A percentile compares a stretch with the other conserved stretches of the same genome.
phyloP scores from a whole-genome alignment of 2,329 filamentous ascomycete species.

The Sporothrix curviconia region DNA sequence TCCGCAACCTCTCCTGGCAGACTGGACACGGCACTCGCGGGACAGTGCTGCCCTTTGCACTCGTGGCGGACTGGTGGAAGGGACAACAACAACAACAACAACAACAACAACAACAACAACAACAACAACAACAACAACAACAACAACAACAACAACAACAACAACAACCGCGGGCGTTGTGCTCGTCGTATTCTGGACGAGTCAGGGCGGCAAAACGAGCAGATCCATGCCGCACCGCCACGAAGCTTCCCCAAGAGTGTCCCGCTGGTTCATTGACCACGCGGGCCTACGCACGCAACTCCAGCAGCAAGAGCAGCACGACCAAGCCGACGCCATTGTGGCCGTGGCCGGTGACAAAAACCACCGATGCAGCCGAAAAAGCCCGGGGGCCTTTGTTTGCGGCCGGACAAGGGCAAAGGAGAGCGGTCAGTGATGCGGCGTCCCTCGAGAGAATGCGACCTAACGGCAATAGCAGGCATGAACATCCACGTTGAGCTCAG shows the following conservation, averaged over 20 bases:
- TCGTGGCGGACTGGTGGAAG: slow-evolving; percentile 8
- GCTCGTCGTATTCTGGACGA: no score
- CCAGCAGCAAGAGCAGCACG: neutral
- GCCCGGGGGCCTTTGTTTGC: no score
- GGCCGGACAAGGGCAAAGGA: neutral
- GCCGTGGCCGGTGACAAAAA: slow-evolving; percentile 3
- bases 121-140: neutral
- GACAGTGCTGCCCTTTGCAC: slow-evolving; percentile 11
- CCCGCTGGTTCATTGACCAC: neutral
- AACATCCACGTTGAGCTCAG: no score
- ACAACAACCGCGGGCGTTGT: no score
- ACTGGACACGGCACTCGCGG: slow-evolving; percentile 3
- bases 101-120: neutral
- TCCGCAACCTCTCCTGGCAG: slow-evolving; percentile 11
- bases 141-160: slow-evolving; percentile 10
- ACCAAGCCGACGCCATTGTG: neutral
- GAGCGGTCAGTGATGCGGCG: neutral
- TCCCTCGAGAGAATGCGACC: no score
- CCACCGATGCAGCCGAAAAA: neutral
- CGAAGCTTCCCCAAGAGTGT: no score
- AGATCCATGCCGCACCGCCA: no score
- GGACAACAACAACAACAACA: neutral
- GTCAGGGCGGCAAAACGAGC: no score
- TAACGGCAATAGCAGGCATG: neutral
- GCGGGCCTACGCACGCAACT: neutral